Evolutionary conservation across 164 flowering plant species (phyloP).

Genomic region (Vitis amurensis): DNA sequence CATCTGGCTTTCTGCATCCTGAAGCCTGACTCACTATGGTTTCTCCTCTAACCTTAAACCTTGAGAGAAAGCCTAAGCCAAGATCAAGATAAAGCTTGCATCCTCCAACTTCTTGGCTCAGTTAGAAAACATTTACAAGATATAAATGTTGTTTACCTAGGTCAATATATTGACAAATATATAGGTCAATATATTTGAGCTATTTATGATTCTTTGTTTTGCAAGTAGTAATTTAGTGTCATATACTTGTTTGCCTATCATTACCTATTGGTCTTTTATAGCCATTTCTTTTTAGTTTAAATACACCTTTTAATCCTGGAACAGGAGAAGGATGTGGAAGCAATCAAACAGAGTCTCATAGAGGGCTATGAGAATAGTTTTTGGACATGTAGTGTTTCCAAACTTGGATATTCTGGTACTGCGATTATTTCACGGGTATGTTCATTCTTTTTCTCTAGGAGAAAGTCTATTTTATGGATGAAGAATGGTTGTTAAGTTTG

Average conservation of each 20-base stretch:
- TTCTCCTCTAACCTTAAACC: no score
- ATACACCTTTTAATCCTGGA: conserved; percentile 12
- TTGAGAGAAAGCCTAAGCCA: no score
- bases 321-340: conserved; percentile 87
- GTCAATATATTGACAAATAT: background rate
- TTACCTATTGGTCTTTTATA: background rate
- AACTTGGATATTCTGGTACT: conserved; percentile 97
- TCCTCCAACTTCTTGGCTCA: background rate
- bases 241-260: background rate
- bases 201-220: background rate
- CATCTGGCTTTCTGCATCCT: no score
- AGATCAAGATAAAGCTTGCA: background rate
- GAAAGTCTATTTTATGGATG: background rate
- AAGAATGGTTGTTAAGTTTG: no score
- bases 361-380: conserved; percentile 85
- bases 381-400: conserved; percentile 93
- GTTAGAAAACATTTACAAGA: background rate
- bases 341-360: conserved; percentile 56
- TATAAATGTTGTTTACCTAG: background rate
- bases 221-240: background rate
- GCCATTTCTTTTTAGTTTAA: background rate
- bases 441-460: background rate
- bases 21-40: no score
- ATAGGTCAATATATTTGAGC: background rate
- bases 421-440: conserved; percentile 93